Base-by-base conservation (phyloP, 441 rosid species). In the Bocquillonia castaneifolia region DNA sequence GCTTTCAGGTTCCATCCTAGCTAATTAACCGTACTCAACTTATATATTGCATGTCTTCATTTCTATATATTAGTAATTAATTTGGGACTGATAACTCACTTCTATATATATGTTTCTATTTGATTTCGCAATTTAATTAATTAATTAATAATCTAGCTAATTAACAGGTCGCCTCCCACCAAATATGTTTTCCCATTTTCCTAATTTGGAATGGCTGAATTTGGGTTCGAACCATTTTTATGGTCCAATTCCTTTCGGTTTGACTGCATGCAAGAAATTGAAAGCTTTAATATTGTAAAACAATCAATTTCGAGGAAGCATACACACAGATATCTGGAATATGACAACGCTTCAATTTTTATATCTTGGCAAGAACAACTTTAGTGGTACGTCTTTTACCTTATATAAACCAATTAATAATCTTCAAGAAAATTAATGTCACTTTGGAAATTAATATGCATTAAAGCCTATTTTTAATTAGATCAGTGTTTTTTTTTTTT, bases 81-180 rank as follows among this genome's bases (percentile, higher is more conserved):
- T n/a, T n/a, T n/a, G n/a, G n/a, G n/a, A n/a, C n/a, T n/a, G n/a
- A n/a, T n/a, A n/a, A n/a, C n/a, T n/a, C n/a, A n/a, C n/a, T n/a
- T n/a, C n/a, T n/a, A n/a, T n/a, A n/a, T n/a, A n/a, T n/a, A n/a
- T n/a, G n/a, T n/a, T n/a, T n/a, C n/a, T n/a, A n/a, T n/a, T n/a
- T n/a, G n/a, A n/a, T n/a, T n/a, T n/a, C n/a, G n/a, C n/a, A n/a
- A n/a, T n/a, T n/a, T n/a, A n/a, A n/a, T n/a, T n/a, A n/a, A n/a
- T n/a, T n/a, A n/a, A 10, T 9, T 12, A 69, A 17, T 1, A 6
- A 20, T 5, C 7, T 23, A 79, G 73, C 59, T n/a, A 44, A 1
- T 44, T 76, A 15, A 40, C 40, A 6, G 78, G 78, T 10, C 0
- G 6, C 34, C 17, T 69, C 17, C 71, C 55, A 34, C 10, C 44